Evolutionary conservation across 495 filamentous ascomycete genomes (phyloP), one percentile per base, ranked within the genome.

Genomic region (Echria macrotheca): DNA sequence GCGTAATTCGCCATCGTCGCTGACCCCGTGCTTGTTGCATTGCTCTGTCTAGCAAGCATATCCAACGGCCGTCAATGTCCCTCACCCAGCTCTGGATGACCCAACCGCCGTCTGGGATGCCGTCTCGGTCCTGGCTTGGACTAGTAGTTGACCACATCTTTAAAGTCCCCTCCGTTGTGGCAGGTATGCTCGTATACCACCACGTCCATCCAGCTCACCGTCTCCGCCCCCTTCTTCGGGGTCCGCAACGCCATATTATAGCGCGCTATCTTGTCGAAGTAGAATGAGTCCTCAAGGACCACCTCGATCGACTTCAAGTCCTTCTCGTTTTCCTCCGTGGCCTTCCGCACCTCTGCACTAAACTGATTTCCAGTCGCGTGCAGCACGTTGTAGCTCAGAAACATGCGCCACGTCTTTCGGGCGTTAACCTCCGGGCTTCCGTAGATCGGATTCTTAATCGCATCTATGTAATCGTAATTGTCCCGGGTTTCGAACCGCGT

Each of bases 401-500:
- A 66, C 10, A 70, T 22, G 2, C 35, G 53, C 36, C 46, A 54
- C 50, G 52, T 60, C 22, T 55, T 45, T 12, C 62, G 66, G n/a
- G 41, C 12, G 35, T 57, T 59, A 9, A 43, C 46, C 10, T 28
- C 23, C n/a, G 5, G 8, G 8, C 3, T 28, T 36, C 52, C 47
- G 50, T 65, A 65, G 9, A 58, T 12, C 1, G 37, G 47, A 23
- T 52, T 58, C 23, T 57, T 6, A 1, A 37, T 15, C 1, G 44
- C 47, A 21, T 71, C 64, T 36, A 68, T 26, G 12, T 67, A 66
- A 22, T 65, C 52, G 41, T 61, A 69, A 0, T 52, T 56, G 0
- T 41, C 28, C 38, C 58, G 54, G 1, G 60, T 35, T 1, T 23
- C n/a, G 41, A 61, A 64, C 3, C 29, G 17, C n/a, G 39, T 21